Evolutionary conservation across 139 green algal species (phyloP).

Genomic region (Coccomyxa sp.): DNA sequence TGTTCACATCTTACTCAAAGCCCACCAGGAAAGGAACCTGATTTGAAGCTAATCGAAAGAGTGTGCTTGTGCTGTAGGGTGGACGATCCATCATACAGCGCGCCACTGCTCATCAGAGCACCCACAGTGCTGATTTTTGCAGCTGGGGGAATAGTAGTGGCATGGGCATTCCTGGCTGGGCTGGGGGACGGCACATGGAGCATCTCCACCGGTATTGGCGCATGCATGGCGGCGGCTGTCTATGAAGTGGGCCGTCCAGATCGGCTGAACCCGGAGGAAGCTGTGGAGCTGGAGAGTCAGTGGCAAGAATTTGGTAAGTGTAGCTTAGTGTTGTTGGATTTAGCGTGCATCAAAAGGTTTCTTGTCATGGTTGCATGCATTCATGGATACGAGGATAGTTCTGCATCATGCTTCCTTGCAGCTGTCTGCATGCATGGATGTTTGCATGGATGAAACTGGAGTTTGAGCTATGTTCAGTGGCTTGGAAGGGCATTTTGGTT

Average conservation of each 20-base stretch:
- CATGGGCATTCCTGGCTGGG: background rate
- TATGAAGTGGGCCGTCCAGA: slow-evolving; percentile 70
- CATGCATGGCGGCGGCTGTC: slow-evolving; percentile 48
- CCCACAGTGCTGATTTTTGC: background rate
- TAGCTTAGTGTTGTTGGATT: background rate
- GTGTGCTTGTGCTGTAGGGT: background rate
- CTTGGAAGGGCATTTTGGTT: too few species aligned
- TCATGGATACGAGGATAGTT: too few species aligned
- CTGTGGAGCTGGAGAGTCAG: slow-evolving; percentile 49
- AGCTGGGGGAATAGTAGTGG: background rate
- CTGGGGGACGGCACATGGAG: slow-evolving; percentile 45
- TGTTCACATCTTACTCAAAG: too few species aligned
- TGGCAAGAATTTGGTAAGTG: slow-evolving; percentile 71
- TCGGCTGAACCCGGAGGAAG: slow-evolving; percentile 47
- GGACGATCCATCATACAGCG: background rate
- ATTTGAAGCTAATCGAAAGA: too few species aligned
- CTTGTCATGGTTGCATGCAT: too few species aligned
- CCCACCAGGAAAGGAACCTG: too few species aligned
- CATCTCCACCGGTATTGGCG: slow-evolving; percentile 52
- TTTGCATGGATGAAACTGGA: too few species aligned
- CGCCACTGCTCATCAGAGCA: background rate
- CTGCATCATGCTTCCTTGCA: too few species aligned
- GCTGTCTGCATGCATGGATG: too few species aligned
- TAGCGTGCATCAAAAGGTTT: background rate
- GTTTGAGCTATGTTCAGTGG: too few species aligned